phyloP scores from a whole-genome alignment of 345 rosid species.

The Dimocarpus longan region DNA sequence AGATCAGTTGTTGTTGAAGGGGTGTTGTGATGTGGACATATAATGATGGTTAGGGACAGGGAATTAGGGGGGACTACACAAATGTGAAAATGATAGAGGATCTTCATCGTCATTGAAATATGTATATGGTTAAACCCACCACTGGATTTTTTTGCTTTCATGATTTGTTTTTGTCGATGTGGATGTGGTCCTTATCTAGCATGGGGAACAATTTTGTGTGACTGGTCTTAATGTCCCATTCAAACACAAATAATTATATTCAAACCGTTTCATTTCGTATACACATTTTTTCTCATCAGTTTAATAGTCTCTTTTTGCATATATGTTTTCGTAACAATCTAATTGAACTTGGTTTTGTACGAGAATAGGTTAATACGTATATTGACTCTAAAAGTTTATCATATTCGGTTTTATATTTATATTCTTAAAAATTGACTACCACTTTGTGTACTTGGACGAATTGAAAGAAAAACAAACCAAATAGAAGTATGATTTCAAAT shows the following conservation, averaged over 20 bases:
- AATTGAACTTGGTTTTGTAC: too few species aligned
- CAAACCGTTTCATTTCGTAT: too few species aligned
- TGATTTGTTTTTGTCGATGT: slow-evolving; percentile 6
- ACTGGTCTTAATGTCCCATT: slow-evolving; percentile 12
- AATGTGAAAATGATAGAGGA: slow-evolving; percentile 25
- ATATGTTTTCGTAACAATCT: too few species aligned
- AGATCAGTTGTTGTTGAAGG: slow-evolving; percentile 14
- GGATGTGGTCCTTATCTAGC: slow-evolving; percentile 20
- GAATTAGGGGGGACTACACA: slow-evolving; percentile 15
- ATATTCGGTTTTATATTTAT: too few species aligned
- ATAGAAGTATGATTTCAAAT: too few species aligned
- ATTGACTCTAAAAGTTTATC: too few species aligned
- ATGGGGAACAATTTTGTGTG: neutral
- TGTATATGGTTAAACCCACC: slow-evolving; percentile 6
- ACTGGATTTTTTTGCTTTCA: slow-evolving; percentile 20
- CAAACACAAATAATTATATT: neutral
- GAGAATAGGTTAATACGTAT: too few species aligned
- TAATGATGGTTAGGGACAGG: slow-evolving; percentile 24
- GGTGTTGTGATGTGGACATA: slow-evolving; percentile 30
- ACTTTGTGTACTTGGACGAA: too few species aligned
- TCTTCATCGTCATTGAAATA: slow-evolving; percentile 11
- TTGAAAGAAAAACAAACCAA: too few species aligned
- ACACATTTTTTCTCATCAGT: too few species aligned
- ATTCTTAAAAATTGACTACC: too few species aligned
- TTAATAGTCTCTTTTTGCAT: too few species aligned